A percentile compares a stretch with the other conserved stretches of the same genome.
Conservation (phyloP, 2,329 filamentous ascomycete species). For the Curvularia verruculosa region DNA sequence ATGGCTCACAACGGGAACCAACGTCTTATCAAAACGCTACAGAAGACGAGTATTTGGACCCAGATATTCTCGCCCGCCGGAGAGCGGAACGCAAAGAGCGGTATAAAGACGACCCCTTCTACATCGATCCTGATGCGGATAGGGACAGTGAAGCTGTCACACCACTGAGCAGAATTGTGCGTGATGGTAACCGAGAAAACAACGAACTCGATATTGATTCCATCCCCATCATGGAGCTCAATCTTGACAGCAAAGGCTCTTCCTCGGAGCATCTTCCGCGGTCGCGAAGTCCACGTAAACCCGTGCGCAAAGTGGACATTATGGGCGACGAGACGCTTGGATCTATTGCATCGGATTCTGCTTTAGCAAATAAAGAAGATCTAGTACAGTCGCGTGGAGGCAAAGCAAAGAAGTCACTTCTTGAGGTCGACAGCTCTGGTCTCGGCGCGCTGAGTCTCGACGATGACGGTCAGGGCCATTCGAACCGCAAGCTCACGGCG, state of each 20-base stretch:
- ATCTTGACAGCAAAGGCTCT: constrained; percentile 61
- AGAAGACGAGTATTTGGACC: constrained; percentile 66
- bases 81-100: constrained; percentile 79
- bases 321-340: constrained; percentile 57
- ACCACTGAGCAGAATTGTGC: constrained; percentile 76
- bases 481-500: constrained; percentile 35
- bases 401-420: constrained; percentile 66
- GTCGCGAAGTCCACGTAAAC: constrained; percentile 38
- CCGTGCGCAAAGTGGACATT: constrained; percentile 52
- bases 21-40: constrained; percentile 55
- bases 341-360: constrained; percentile 38
- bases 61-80: constrained; percentile 74
- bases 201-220: constrained; percentile 86
- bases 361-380: constrained; percentile 30
- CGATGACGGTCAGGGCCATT: constrained; percentile 42
- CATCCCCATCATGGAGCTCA: constrained; percentile 93
- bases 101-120: constrained; percentile 93
- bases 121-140: constrained; percentile 67
- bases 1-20: constrained; percentile 45
- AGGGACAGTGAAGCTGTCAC: constrained; percentile 68
- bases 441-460: constrained; percentile 74
- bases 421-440: constrained; percentile 86
- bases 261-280: constrained; percentile 29
- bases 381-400: constrained; percentile 34
- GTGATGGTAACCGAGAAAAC: constrained; percentile 68